Evolutionary conservation across 2,329 filamentous ascomycete species (phyloP), one percentile per base, ranked within the genome.

Genomic region (Nothophoma quercina): DNA sequence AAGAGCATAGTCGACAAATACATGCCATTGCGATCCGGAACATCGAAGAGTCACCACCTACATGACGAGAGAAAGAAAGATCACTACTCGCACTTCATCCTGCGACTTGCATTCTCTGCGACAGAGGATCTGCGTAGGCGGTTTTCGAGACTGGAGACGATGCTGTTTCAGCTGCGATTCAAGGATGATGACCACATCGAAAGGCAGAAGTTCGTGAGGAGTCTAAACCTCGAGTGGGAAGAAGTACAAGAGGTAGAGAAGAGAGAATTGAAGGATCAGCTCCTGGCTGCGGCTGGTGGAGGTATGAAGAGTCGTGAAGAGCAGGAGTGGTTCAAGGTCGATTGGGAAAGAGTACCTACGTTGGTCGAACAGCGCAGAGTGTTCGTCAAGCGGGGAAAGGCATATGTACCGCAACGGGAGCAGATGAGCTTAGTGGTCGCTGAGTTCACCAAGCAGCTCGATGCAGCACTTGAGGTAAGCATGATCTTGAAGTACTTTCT

Each of bases 21-120:
- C 74, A 82, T 97, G 4, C 89, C 90, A 0, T 85, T 97, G 15
- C 86, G 88, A 56, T 83, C 88, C 34, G 93, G 92, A 68, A 88
- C 85, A 48, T 90, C 90, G 1, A 77, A 79, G 18, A 78, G 79
- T 12, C 75, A 76, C 9, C 79, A 80, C 23, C 77, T 93, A 12
- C 82, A 84, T 19, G 77, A 85, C 26, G 91, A 99, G 77, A 84
- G 93, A 22, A 90, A 93, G 74, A 96, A 95, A 72, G 95, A 99
- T 66, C 95, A 99, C 76, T 99, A 98, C 77, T 95, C 90, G 49
- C 95, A 99, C 75, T 99, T 97, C 73, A 99, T 98, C 56, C 84
- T 99, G 5, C 87, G 95, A 0, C 85, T 99, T 34, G 95, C 95
- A 1, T 99, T 99, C 69, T 87, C 93, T 0, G 87, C 89, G 2